Evolutionary conservation across 352 stramenopile genomes (phyloP), one percentile per base, ranked within the genome.

Genomic region (Phytophthora sojae): DNA sequence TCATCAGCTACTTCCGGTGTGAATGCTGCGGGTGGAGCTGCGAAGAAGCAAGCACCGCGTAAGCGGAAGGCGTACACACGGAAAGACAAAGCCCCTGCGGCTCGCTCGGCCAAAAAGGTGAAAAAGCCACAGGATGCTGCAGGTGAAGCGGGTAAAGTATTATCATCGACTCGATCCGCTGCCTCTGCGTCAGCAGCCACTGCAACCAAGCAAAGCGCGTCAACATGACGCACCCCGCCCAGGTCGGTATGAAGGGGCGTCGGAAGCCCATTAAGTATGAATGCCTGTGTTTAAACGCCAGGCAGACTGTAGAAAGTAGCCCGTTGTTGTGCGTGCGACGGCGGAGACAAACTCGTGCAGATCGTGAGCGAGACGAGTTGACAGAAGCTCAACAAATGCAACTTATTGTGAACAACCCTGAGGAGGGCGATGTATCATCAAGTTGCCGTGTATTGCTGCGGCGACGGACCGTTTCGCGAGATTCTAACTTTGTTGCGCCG

Each of bases 11-110:
- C 52, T 11, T 74, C 57, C 9, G 37, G 56, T 61, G 69, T 68
- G 6, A 65, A 58, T 7, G 57, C 26, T 49, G 51, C 47, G 51
- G 19, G 60, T 52, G 56, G 23, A 54, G 47, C 11, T 4, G 59
- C 53, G 21, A 64, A 69, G 35, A 84, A 84, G 17, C 76, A 92
- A 61, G 54, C 75, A 5, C 76, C 79, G 12, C 85, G 86, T 0
- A 95, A 95, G 63, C 83, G 88, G 9, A 94, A 95, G 58, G 21
- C 74, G 0, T 91, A 91, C 63, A 80, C 76, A 25, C 83, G 85
- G 52, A 90, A 82, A 67, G 85, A 93, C 26, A 92, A 92, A 58
- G 62, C 56, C 3, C 26, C 69, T 19, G 49, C 12, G 19, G 44
- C 26, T 67, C 73, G 55, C 45, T 58, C 57, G 23, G 57, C 65